Evolutionary conservation across 1,139 yeast species (phyloP), one percentile per base, ranked within the genome.

Genomic region (Nematodospora anomalae): DNA sequence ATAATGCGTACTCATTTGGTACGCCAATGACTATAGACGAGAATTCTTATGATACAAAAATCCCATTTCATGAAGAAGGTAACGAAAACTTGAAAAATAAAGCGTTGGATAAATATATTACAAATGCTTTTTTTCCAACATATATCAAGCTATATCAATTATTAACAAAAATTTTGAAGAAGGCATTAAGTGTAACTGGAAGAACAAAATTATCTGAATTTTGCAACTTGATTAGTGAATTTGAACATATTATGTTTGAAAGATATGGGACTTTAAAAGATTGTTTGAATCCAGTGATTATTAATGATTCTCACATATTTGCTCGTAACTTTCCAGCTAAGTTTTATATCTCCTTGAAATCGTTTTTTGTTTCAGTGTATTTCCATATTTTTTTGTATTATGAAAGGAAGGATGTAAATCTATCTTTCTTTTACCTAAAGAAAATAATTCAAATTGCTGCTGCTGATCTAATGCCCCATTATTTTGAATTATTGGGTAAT

Each of bases 341-440:
- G 42, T 45, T 53, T 28, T 60, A 55, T 34, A 38, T 72, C 16
- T 51, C 64, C 1, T 44, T 62, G 14, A 57, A 56, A 39, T 45
- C 62, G 3, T 66, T 73, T 40, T 53, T 61, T 35, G 46, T 63
- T 13, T 53, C 71, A 10, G 43, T 71, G 3, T 59, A 62, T 38
- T 69, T 62, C 43, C 67, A 69, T 44, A 52, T 74, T n/a, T 60
- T 60, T 45, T 49, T 67, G 13, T 62, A 70, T 42, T 71, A 67
- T 41, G 79, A 74, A 40, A 41, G 44, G 11, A 55, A 50, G 20
- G 49, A 54, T 40, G 33, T 40, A 12, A 48, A 50, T 6, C 47
- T 62, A 16, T 52, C 71, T 0, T 67, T 52, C 35, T 65, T 62
- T 40, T 70, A 68, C 42, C 38, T 63, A 35, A 67, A 58, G 41